Base-by-base conservation (phyloP, 306 rosid genomes). In the Acacia confusa region DNA sequence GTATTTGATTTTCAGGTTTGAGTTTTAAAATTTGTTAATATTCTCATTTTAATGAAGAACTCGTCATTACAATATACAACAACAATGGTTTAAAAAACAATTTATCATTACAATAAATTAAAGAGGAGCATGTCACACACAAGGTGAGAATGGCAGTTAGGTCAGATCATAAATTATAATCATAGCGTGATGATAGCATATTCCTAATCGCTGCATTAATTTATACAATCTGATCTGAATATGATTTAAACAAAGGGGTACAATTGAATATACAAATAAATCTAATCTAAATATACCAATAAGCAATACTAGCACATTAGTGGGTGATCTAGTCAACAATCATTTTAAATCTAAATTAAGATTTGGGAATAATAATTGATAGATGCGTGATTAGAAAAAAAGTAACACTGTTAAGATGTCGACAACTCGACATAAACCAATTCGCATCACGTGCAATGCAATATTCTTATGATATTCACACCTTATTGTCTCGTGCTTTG, bases 371-470 rank as follows among this genome's bases (percentile, higher is more conserved):
- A 57, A 52, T 78, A 28, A 78, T 71, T 40, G 41, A 52, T 78
- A 28, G 74, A 75, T 45, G 58, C 41, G 15, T 27, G 65, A 55
- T 55, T 13, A 30, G 55, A 20, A 45, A 17, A 25, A 17, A 15
- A 70, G 20, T n/a, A 47, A 47, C 52, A 45, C 2, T 13, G 17
- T 45, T 13, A 16, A 45, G 52, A 12, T 16, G 60, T 65, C 65
- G 72, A 77, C 63, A 34, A 28, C 32, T 28, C 32, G 5, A 5
- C 6, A 71, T 8, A 74, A 74, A 28, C n/a, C 25, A 69, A 43
- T 28, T 22, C 57, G 48, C 57, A 24, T 71, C 82, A 78, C 79
- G 76, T 65, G 85, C 82, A 79, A 36, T 44, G 22, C 34, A 78
- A 79, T 25, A 34, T 47, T 13, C 0, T 20, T 3, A 9, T 13